Base-by-base conservation (phyloP, 805 yeast genomes). In the Wickerhamiella qilinensis region DNA sequence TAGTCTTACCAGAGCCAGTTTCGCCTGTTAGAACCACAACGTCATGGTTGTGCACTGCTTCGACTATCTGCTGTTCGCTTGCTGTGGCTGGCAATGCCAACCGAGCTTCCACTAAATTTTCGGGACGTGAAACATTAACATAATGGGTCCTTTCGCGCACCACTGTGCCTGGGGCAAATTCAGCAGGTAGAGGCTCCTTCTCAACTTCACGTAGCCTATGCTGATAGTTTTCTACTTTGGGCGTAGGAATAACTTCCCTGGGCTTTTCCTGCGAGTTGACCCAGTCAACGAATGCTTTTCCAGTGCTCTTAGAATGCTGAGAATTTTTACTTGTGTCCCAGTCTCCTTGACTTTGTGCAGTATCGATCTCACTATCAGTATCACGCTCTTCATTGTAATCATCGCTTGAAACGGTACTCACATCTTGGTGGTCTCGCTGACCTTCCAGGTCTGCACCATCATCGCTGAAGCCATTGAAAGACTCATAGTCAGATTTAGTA, bases 1-100 rank as follows among this genome's bases (percentile, higher is more conserved):
- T 91, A 1, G 98, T 91, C 57, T 91, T 91, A 59, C 98, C 98
- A 2, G 96, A 85, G 50, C 98, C 98, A 1, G 98, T 91, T 51
- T 86, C 97, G 66, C 98, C 98, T 62, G 96, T 88, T 20, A 91
- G 68, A 12, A 91, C 77, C 0, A 86, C 75, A 43, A 88, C 79
- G 51, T 86, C 95, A 52, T 88, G 81, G 51, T 88, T 93, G 54
- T 81, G 82, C 37, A 91, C 71, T 1, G 95, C 94, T 55, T 91
- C 99, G 96, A 91, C 84, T 36, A 91, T 81, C 39, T 75, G 65
- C 55, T 83, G 94, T 52, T 91, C 99, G 56, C 84, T 94, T 5
- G 77, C 77, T 45, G 72, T 80, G 0, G 91, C 96, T 1, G 99
- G 99, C 16, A 91, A 62, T 38, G 74, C 68, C 59, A 75, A 63